Percentiles rank a stretch among this genome's conserved stretches.
These are phyloP conservation scores for Diaporthe nobilis DNA, from an alignment of 2,329 filamentous ascomycete species.

Conservation along the genomic window DNA sequence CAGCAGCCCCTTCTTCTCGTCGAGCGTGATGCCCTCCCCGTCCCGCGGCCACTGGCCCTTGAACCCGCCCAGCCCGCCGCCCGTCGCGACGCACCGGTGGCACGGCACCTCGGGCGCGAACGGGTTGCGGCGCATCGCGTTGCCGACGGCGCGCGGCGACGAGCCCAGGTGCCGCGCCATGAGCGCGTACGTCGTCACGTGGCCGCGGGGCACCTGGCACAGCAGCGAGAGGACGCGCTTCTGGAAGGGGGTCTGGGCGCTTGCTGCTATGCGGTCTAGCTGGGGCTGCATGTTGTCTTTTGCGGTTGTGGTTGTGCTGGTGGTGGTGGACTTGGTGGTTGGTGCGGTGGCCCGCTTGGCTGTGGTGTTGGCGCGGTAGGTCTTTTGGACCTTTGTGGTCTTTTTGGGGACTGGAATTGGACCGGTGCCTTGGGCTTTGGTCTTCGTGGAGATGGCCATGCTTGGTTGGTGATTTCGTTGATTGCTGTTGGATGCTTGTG, in stretches of 20 bases:
- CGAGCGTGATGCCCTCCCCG: conserved; percentile 73
- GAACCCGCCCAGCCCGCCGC: conserved; percentile 80
- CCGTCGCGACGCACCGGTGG: conserved; percentile 83
- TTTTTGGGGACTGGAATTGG: not conserved
- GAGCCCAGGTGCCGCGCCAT: conserved; percentile 78
- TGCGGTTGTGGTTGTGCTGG: not conserved
- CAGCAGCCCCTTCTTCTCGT: conserved; percentile 75
- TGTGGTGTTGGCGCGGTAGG: conserved; percentile 30
- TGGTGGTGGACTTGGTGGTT: not conserved
- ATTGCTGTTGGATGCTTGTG: not conserved
- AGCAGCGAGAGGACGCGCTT: conserved; percentile 79
- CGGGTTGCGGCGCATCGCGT: conserved; percentile 82
- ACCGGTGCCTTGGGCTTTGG: not conserved
- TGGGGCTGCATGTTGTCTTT: conserved; percentile 56
- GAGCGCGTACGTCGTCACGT: conserved; percentile 83
- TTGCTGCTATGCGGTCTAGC: conserved; percentile 61
- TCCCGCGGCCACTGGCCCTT: conserved; percentile 75
- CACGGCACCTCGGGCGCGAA: conserved; percentile 88
- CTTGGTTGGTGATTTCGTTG: not conserved
- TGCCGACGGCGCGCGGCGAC: conserved; percentile 83
- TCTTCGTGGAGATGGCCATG: conserved; percentile 34
- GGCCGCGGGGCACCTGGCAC: conserved; percentile 81
- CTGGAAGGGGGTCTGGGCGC: conserved; percentile 67
- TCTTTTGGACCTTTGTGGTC: conserved; percentile 28
- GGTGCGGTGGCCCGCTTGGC: not conserved